These are phyloP conservation scores for Allantophomopsis lycopodina DNA, from an alignment of 2,329 filamentous ascomycete genomes.

Conservation along the genomic window DNA sequence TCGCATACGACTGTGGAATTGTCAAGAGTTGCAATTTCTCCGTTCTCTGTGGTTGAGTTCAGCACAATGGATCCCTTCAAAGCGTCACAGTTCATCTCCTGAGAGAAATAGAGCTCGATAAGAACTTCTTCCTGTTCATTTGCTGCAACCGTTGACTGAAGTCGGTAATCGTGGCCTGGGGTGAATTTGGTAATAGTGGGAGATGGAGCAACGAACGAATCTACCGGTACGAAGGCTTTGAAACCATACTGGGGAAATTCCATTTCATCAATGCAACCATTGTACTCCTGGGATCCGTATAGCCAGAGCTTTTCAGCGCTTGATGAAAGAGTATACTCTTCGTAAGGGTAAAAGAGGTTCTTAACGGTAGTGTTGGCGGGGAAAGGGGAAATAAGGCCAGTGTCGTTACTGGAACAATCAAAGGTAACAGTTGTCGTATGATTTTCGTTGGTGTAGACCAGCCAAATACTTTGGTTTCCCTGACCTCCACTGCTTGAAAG, in stretches of 20 bases:
- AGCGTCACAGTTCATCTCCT: conserved; percentile 41
- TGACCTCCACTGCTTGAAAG: conserved; percentile 27
- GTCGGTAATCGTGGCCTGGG: conserved; percentile 39
- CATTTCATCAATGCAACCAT: conserved; percentile 36
- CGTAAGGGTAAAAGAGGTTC: conserved; percentile 46
- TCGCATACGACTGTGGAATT: conserved; percentile 24
- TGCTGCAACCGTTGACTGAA: conserved; percentile 25
- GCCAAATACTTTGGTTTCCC: conserved; percentile 30
- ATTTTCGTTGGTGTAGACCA: conserved; percentile 35
- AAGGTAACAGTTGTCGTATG: conserved; percentile 37
- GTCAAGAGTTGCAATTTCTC: conserved; percentile 26
- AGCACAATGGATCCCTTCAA: conserved; percentile 34
- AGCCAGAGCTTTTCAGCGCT: conserved; percentile 31
- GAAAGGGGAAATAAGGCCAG: conserved; percentile 38
- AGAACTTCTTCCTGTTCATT: conserved; percentile 12
- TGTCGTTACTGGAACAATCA: conserved; percentile 30
- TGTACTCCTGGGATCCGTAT: conserved; percentile 27
- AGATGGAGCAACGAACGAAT: conserved; percentile 31
- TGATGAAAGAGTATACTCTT: conserved; percentile 33
- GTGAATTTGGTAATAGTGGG: conserved; percentile 41
- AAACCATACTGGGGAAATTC: conserved; percentile 37
- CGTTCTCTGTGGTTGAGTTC: conserved; percentile 34
- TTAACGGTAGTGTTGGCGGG: conserved; percentile 36
- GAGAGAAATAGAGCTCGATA: conserved; percentile 42
- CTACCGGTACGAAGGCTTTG: conserved; percentile 38